Conservation (phyloP, 169 alveolate species). For the Babesia ovata region DNA sequence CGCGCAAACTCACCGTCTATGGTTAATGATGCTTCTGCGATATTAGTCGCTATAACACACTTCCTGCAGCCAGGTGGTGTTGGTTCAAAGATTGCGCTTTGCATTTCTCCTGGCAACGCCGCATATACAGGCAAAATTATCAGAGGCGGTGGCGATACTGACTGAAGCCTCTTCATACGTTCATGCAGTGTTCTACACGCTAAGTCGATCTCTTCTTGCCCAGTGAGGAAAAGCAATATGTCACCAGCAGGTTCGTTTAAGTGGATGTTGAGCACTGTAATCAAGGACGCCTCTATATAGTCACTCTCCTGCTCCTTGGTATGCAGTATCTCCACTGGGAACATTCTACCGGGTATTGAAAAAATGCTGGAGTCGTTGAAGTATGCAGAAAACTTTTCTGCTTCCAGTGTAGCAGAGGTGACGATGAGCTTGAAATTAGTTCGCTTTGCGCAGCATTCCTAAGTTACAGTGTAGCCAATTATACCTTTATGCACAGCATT, state of each 20-base stretch:
- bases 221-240: constrained; percentile 97
- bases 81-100: constrained; percentile 97
- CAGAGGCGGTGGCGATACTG: constrained; percentile 94
- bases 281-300: constrained; percentile 96
- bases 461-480: constrained; percentile 9
- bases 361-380: constrained; percentile 95
- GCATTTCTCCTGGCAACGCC: constrained; percentile 96
- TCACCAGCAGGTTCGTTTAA: constrained; percentile 98
- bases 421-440: constrained; percentile 95
- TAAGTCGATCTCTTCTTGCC: constrained; percentile 99
- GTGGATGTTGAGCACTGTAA: constrained; percentile 96
- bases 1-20: constrained; percentile 91
- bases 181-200: constrained; percentile 96
- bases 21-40: constrained; percentile 99
- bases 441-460: constrained; percentile 89
- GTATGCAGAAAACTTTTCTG: constrained; percentile 95
- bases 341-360: constrained; percentile 98
- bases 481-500: constrained; percentile 10
- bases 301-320: constrained; percentile 98
- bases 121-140: constrained; percentile 96
- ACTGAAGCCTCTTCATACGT: constrained; percentile 91
- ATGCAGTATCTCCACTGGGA: constrained; percentile 95
- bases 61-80: constrained; percentile 98
- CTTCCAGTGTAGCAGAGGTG: constrained; percentile 97
- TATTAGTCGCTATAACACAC: constrained; percentile 98